Conservation (phyloP, 371 early-diverging fungal species). For the Mortierella sp. region DNA sequence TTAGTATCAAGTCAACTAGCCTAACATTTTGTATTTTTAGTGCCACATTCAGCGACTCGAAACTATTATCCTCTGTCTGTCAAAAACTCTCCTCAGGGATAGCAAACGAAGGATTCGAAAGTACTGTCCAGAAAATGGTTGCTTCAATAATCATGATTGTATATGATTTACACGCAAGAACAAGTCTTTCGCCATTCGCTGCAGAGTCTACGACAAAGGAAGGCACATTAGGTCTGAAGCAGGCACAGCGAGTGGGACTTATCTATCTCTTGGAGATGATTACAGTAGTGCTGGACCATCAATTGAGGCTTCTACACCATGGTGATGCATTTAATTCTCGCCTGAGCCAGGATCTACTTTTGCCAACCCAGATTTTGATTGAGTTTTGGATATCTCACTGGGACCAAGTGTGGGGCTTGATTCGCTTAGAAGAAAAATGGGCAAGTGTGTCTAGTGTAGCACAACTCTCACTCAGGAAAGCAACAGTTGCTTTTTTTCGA, state of each 20-base stretch:
- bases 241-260: constrained; percentile 43
- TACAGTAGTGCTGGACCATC: constrained; percentile 30
- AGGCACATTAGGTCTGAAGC: constrained; percentile 32
- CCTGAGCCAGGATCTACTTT: constrained; percentile 24
- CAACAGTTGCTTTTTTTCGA: constrained; percentile 43
- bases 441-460: constrained; percentile 8
- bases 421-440: constrained; percentile 53
- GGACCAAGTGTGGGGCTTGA: constrained; percentile 56
- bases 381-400: constrained; percentile 54
- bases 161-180: constrained; percentile 42
- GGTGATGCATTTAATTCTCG: background rate
- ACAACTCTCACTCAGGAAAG: constrained; percentile 28
- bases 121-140: constrained; percentile 27
- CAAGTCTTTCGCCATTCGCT: constrained; percentile 17
- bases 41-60: constrained; percentile 25
- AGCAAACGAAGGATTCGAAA: constrained; percentile 12
- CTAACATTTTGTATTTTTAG: constrained; percentile 7
- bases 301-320: constrained; percentile 11
- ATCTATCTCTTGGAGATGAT: constrained; percentile 25
- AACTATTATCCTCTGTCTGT: constrained; percentile 14
- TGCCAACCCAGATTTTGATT: constrained; percentile 28
- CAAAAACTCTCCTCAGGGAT: constrained; percentile 15
- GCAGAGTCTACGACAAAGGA: constrained; percentile 36
- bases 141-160: constrained; percentile 33
- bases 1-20: background rate